Base-by-base conservation (phyloP, 345 rosid genomes). In the Luvunga scandens region DNA sequence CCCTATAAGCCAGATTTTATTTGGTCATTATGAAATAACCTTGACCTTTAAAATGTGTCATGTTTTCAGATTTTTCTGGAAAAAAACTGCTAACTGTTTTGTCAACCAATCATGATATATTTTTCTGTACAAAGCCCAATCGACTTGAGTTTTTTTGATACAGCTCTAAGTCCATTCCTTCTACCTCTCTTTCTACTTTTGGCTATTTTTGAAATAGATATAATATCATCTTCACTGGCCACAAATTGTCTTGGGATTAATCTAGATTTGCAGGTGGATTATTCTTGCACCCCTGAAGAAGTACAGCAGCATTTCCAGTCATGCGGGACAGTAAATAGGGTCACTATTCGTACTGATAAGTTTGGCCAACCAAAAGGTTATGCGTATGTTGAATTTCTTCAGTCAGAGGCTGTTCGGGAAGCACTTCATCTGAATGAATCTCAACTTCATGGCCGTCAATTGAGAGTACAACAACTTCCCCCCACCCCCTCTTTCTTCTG, bases 261-360 rank as follows among this genome's bases (percentile, higher is more conserved):
- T 48, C 56, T 75, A 64, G 59, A 30, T 82, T 56, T 78, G 77
- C 80, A 92, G 97, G 94, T 92, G 66, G 97, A 92, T 72, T 92
- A 92, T 69, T 78, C 90, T 24, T 89, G 94, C 79, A 90, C 90
- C 10, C 92, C 97, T 71, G 92, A 90, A 87, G 94, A 92, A 89
- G 91, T 92, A 65, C 94, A 92, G 86, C 94, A 85, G 80, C 92
- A 89, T 87, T 92, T 92, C 81, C 90, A 92, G 77, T 81, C 92
- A 5, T 89, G 97, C 78, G 97, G 97, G 63, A 89, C 94, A 5
- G 91, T 92, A 64, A 89, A 90, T 74, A 89, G 92, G 85, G 81
- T 92, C 78, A 92, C 94, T 10, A 89, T 92, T 74, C 90, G 90
- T 24, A 85, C 94, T 9, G 92, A 92, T 80, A 92, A 87, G 86